These are phyloP conservation scores for Jatropha multifida DNA, from an alignment of 441 rosid genomes.

Conservation along the genomic window DNA sequence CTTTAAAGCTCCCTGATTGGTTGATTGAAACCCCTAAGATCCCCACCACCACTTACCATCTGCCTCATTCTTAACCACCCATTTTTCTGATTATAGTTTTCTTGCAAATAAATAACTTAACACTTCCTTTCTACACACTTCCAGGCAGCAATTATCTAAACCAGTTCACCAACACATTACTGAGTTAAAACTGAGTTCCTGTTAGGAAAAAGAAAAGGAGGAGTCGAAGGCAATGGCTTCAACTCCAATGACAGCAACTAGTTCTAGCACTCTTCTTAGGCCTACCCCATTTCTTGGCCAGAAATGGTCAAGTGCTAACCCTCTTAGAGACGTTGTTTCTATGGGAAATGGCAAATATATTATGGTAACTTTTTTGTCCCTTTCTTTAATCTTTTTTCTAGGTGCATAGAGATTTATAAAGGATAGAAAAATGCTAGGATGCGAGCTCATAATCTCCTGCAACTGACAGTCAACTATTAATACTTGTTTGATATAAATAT, in stretches of 20 bases:
- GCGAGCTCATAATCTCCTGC: no score
- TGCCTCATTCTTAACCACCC: constrained; percentile 41
- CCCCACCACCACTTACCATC: constrained; percentile 37
- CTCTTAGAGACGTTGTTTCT: constrained; percentile 67
- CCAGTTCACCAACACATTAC: neutral
- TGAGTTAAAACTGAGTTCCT: neutral
- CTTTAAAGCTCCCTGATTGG: constrained; percentile 66
- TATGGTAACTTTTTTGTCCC: constrained; percentile 44
- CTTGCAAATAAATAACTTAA: constrained; percentile 6
- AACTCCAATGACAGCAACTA: constrained; percentile 44
- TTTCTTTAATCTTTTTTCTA: neutral
- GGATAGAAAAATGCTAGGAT: no score
- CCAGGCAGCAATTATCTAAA: constrained; percentile 16
- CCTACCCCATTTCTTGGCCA: constrained; percentile 70
- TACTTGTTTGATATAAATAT: neutral
- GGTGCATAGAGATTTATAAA: no score
- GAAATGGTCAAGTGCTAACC: constrained; percentile 53
- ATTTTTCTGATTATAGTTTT: constrained; percentile 32
- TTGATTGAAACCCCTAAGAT: constrained; percentile 31
- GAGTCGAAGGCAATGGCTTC: constrained; percentile 41
- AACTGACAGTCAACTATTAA: no score
- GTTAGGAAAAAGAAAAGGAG: neutral
- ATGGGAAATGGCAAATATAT: constrained; percentile 62
- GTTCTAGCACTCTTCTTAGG: constrained; percentile 52
- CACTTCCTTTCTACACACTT: constrained; percentile 17